Evolutionary conservation across 2,329 filamentous ascomycete species (phyloP).

Genomic region (Penicillium oxalicum): DNA sequence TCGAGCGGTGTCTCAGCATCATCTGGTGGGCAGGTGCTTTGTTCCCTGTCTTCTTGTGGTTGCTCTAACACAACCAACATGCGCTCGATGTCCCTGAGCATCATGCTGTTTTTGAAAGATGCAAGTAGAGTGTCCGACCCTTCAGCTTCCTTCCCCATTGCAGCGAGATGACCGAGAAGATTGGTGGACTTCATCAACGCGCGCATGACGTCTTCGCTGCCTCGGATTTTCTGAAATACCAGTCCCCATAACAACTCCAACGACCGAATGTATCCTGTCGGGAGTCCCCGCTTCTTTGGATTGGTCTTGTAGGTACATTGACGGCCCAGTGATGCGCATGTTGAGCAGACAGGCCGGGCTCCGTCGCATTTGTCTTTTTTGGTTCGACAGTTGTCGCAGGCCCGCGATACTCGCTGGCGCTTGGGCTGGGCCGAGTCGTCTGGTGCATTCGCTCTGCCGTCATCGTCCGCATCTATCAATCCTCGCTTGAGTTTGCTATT

Average conservation of each 20-base stretch:
- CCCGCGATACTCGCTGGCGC: constrained; percentile 60
- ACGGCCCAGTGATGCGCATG: constrained; percentile 58
- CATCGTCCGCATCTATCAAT: constrained; percentile 27
- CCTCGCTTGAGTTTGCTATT: constrained; percentile 29
- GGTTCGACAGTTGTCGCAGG: constrained; percentile 62
- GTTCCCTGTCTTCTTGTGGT: constrained; percentile 35
- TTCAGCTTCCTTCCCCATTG: constrained; percentile 36
- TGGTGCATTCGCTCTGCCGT: constrained; percentile 21
- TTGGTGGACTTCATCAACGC: constrained; percentile 48
- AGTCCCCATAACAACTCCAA: constrained; percentile 64
- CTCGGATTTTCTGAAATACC: constrained; percentile 58
- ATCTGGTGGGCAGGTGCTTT: constrained; percentile 18
- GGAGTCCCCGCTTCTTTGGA: constrained; percentile 70
- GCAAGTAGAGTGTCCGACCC: constrained; percentile 55
- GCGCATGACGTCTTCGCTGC: constrained; percentile 54
- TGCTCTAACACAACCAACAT: constrained; percentile 47
- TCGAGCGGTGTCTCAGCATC: constrained; percentile 27
- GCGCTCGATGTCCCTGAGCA: constrained; percentile 58
- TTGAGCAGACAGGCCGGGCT: constrained; percentile 59
- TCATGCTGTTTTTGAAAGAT: constrained; percentile 57
- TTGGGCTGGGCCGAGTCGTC: constrained; percentile 42
- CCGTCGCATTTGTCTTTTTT: constrained; percentile 70
- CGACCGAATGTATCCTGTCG: constrained; percentile 72
- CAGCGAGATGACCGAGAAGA: constrained; percentile 30
- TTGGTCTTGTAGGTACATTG: constrained; percentile 66